Evolutionary conservation across 2,329 filamentous ascomycete genomes (phyloP), one percentile per base, ranked within the genome.

Genomic region (Penicillium sp.): DNA sequence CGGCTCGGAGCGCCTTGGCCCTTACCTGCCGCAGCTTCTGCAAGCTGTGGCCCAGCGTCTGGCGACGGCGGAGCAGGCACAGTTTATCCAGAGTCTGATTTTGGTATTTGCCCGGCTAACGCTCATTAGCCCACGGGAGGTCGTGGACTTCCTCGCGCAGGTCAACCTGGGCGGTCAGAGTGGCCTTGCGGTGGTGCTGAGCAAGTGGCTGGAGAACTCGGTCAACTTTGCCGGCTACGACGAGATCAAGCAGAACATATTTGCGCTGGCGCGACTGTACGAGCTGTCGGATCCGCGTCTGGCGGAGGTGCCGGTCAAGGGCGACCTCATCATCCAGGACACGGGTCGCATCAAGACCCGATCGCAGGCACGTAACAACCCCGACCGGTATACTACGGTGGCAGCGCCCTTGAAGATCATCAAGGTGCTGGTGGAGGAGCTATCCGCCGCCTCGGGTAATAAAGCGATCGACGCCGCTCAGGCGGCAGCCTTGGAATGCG

Each of bases 211-310:
- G 1, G 93, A 97, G 72, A 95, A 97, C 69, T 95, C 89, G 3
- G 81, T 95, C 68, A 95, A 86, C 68, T 98, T 98, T 70, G 89
- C 89, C n/a, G 93, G 93, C 10, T 98, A 96, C 60, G 90, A 97
- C 60, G 91, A 96, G 68, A 97, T 97, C 59, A 82, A 90, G 58
- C 89, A 96, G 69, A 98, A 97, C 63, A 88, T 96, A 49, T 91
- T 95, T 58, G 93, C 93, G 5, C 78, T 98, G 2, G 90, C 89
- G 0, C 95, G 94, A 64, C 75, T 98, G 2, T 97, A 93, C 68
- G 84, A 85, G 44, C 78, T 98, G 14, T 86, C 93, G 62, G 91
- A 97, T 61, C 74, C 82, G 8, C 85, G 91, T 26, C 69, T 98
- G 26, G 75, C 80, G 10, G 82, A 88, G 61, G 88, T 90, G 3